A percentile compares a stretch with the other conserved stretches of the same genome.
phyloP scores from a whole-genome alignment of 2,329 filamentous ascomycete genomes.

The Verticillium klebahnii region DNA sequence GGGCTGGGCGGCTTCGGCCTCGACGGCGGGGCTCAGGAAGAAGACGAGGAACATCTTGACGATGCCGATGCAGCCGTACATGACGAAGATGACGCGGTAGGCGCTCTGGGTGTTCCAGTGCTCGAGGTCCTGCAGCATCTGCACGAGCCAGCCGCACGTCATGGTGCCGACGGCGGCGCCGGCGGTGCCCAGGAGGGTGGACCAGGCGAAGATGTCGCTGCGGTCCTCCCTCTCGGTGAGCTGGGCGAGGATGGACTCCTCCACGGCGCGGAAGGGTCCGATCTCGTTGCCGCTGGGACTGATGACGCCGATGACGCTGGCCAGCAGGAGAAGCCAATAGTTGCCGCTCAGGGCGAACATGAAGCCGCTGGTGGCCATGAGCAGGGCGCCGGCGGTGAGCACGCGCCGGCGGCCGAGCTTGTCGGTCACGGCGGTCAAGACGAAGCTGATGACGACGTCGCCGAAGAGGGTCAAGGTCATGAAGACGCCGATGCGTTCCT shows the following conservation, averaged over 20 bases:
- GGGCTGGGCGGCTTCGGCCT: constrained; percentile 22
- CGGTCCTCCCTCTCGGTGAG: constrained; percentile 40
- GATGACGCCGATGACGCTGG: constrained; percentile 57
- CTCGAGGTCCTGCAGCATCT: constrained; percentile 36
- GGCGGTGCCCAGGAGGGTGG: constrained; percentile 51
- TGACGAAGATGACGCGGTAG: constrained; percentile 52
- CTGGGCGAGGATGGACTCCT: constrained; percentile 57
- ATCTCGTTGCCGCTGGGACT: constrained; percentile 60
- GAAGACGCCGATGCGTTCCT: constrained; percentile 54
- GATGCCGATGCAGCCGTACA: constrained; percentile 52
- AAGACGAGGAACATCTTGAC: constrained; percentile 51
- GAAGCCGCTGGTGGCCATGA: constrained; percentile 53
- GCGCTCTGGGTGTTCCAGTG: constrained; percentile 40
- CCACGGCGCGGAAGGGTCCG: constrained; percentile 57
- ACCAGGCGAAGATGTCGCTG: constrained; percentile 59
- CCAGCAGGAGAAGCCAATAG: constrained; percentile 54
- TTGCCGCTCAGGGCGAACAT: constrained; percentile 47
- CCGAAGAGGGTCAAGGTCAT: constrained; percentile 61
- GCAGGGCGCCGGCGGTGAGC: constrained; percentile 46
- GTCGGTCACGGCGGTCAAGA: constrained; percentile 56
- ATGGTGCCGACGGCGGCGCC: constrained; percentile 58
- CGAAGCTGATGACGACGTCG: constrained; percentile 54
- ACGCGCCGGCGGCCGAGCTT: constrained; percentile 47
- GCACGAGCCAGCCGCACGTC: constrained; percentile 54
- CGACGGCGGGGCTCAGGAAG: constrained; percentile 41